These are phyloP conservation scores for Musa itinerans DNA, from an alignment of 176 grass and related monocot species.

Conservation along the genomic window DNA sequence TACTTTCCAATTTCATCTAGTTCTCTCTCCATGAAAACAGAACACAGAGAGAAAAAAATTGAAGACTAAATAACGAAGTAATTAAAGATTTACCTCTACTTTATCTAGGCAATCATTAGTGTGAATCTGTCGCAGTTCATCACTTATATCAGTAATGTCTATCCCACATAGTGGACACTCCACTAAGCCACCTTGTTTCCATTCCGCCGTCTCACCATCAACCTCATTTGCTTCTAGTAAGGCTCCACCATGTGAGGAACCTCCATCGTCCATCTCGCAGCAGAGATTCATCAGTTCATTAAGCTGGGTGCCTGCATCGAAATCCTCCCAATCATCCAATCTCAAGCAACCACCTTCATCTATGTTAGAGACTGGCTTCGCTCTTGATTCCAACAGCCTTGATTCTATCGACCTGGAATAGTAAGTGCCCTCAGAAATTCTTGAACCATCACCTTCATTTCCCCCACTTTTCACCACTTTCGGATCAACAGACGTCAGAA, in stretches of 20 bases:
- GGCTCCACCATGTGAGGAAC: constrained; percentile 15
- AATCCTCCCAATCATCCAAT: constrained; percentile 34
- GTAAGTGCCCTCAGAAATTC: not conserved
- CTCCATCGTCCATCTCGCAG: constrained; percentile 30
- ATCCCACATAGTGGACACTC: constrained; percentile 73
- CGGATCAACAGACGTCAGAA: not conserved
- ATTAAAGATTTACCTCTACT: constrained; percentile 34
- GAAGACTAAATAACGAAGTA: not conserved
- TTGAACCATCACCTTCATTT: constrained; percentile 4
- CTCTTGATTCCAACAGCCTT: constrained; percentile 24
- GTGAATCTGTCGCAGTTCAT: constrained; percentile 45
- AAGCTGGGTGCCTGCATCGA: constrained; percentile 72
- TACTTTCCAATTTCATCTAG: not conserved
- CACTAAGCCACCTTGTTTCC: constrained; percentile 23
- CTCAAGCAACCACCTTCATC: constrained; percentile 7
- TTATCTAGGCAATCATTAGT: constrained; percentile 76
- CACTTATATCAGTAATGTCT: constrained; percentile 58
- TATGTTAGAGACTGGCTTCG: not conserved
- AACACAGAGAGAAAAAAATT: not conserved
- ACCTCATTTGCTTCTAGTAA: constrained; percentile 8
- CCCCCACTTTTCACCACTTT: constrained; percentile 6
- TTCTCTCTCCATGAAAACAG: not conserved
- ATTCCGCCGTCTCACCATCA: constrained; percentile 5
- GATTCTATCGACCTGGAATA: constrained; percentile 29
- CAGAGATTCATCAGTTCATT: constrained; percentile 78